Conservation (phyloP, 179 eudicot genomes). For the Camellia oleifera region DNA sequence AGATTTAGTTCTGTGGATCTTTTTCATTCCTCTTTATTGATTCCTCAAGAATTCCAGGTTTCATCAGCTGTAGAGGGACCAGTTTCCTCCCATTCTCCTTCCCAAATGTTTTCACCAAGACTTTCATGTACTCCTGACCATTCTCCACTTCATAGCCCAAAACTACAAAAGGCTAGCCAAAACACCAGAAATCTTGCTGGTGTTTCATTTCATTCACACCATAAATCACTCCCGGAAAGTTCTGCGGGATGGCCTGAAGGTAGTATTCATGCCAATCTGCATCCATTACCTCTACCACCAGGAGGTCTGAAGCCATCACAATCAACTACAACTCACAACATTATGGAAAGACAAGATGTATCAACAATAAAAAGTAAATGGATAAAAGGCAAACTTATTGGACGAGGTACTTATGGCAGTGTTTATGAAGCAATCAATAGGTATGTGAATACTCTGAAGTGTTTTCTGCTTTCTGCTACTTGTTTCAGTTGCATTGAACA, state of each 20-base stretch:
- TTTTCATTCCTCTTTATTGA: slow-evolving; percentile 25
- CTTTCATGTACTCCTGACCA: slow-evolving; percentile 32
- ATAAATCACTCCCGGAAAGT: slow-evolving; percentile 44
- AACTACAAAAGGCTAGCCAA: slow-evolving; percentile 29
- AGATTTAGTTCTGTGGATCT: slow-evolving; percentile 44
- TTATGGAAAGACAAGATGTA: slow-evolving; percentile 36
- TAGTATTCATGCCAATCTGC: slow-evolving; percentile 37
- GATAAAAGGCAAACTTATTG: slow-evolving; percentile 78
- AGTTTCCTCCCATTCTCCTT: slow-evolving; percentile 24
- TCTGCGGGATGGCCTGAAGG: slow-evolving; percentile 33
- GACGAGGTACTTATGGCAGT: slow-evolving; percentile 95
- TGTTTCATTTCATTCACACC: slow-evolving; percentile 35
- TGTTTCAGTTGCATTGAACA: slow-evolving; percentile 6
- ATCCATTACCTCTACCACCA: slow-evolving; percentile 84
- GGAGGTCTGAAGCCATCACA: slow-evolving; percentile 34
- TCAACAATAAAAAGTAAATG: slow-evolving; percentile 56
- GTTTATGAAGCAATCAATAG: slow-evolving; percentile 75
- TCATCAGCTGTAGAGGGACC: slow-evolving; percentile 36
- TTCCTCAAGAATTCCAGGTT: slow-evolving; percentile 20
- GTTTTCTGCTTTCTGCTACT: not conserved
- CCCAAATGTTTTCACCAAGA: slow-evolving; percentile 26
- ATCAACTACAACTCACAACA: slow-evolving; percentile 32
- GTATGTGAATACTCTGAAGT: slow-evolving; percentile 31
- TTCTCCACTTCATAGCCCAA: slow-evolving; percentile 52
- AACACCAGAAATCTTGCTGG: slow-evolving; percentile 31